Percentiles rank a stretch among this genome's conserved stretches.
These are phyloP conservation scores for Hyaloperonospora brassicae DNA, from an alignment of 352 stramenopile species.

Conservation along the genomic window DNA sequence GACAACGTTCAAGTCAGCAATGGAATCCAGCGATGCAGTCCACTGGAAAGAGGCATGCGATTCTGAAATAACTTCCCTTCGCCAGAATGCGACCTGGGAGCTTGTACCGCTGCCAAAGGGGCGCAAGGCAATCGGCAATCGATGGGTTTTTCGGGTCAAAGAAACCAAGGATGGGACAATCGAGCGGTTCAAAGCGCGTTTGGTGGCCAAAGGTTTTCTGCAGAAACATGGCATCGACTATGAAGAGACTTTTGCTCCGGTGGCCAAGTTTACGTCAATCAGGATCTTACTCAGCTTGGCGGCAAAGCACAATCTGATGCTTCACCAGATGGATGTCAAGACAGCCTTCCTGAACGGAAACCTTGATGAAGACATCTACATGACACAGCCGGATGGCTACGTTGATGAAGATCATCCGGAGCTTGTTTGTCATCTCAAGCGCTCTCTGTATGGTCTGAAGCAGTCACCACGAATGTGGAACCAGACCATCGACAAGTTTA, in stretches of 20 bases:
- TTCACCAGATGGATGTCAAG: background rate
- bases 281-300: background rate
- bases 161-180: background rate
- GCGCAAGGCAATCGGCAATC: no score
- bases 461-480: no score
- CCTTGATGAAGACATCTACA: background rate
- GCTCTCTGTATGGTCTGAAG: background rate
- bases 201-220: background rate
- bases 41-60: no score
- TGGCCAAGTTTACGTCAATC: background rate
- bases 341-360: background rate
- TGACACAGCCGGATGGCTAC: background rate
- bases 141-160: background rate
- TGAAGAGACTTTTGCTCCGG: background rate
- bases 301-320: background rate
- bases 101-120: no score
- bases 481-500: no score
- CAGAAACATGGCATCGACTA: background rate
- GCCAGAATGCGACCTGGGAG: no score
- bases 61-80: no score
- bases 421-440: background rate
- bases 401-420: background rate
- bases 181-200: background rate
- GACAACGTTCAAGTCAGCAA: no score
- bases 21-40: no score